phyloP scores from a whole-genome alignment of 176 grass and related monocot genomes.

The Areca catechu region DNA sequence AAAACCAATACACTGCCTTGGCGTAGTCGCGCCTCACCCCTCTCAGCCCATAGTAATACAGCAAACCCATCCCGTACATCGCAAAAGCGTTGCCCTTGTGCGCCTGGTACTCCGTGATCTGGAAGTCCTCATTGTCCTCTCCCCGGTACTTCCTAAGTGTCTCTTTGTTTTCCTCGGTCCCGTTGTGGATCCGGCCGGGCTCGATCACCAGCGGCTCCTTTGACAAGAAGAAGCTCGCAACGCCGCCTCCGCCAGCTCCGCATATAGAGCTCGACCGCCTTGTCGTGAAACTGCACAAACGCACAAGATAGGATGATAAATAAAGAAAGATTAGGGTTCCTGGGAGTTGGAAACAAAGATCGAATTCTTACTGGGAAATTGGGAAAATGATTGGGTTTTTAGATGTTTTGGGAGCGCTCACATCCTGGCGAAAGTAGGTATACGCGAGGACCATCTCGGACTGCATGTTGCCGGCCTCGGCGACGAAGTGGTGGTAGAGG shows the following conservation, averaged over 20 bases:
- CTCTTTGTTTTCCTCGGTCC: conserved; percentile 92
- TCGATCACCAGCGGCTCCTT: conserved; percentile 85
- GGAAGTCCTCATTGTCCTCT: conserved; percentile 90
- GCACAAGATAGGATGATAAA: no score
- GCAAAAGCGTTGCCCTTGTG: conserved; percentile 58
- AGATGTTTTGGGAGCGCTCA: conserved; percentile 15
- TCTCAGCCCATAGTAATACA: conserved; percentile 95
- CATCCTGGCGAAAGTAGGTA: conserved; percentile 81
- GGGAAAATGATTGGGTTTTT: no score
- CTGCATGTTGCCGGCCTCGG: conserved; percentile 69
- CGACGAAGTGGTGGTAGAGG: conserved; percentile 82
- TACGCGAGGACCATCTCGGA: conserved; percentile 96
- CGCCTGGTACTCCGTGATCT: conserved; percentile 95
- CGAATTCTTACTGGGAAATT: no score
- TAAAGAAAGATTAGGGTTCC: no score
- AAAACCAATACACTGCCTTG: conserved; percentile 90
- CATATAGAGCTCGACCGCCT: conserved; percentile 86
- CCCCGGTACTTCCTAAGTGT: conserved; percentile 80
- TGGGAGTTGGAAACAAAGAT: no score
- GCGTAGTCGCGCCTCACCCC: conserved; percentile 67
- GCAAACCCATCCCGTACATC: conserved; percentile 84
- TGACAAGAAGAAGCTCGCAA: conserved; percentile 84
- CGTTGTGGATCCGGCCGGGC: conserved; percentile 58
- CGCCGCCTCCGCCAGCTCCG: conserved; percentile 87
- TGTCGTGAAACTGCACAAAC: conserved; percentile 68